Conservation (phyloP, 2,329 filamentous ascomycete genomes). For the Exophiala dermatitidis region DNA sequence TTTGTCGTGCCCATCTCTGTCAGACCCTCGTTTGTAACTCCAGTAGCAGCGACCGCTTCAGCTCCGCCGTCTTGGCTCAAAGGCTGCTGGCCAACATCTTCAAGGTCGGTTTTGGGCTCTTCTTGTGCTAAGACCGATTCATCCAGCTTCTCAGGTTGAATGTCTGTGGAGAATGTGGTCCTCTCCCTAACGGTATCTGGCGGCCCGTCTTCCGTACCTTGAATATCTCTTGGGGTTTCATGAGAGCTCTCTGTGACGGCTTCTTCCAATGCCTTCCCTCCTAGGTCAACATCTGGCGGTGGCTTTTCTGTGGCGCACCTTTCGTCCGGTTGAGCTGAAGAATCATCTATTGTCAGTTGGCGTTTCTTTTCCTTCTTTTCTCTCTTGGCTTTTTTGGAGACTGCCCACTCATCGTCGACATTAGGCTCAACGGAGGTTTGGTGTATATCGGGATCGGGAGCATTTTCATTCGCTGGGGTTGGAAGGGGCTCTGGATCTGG, state of each 20-base stretch:
- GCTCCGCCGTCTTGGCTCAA: too few relatives aligned
- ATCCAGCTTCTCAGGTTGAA: too few relatives aligned
- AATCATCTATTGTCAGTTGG: constrained; percentile 6
- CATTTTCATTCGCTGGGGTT: neutral
- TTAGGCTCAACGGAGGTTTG: neutral
- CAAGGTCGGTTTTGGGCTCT: too few relatives aligned
- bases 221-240: too few relatives aligned
- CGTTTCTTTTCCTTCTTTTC: constrained; percentile 33
- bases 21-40: too few relatives aligned
- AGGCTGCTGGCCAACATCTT: too few relatives aligned
- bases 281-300: neutral
- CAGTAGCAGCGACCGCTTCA: too few relatives aligned
- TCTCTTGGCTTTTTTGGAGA: constrained; percentile 29
- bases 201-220: neutral
- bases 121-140: too few relatives aligned
- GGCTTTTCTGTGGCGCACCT: neutral
- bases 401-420: constrained; percentile 3
- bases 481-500: neutral
- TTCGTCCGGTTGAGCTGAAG: neutral
- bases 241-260: neutral
- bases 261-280: neutral
- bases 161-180: neutral
- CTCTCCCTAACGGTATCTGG: neutral
- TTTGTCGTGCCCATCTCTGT: constrained; percentile 1
- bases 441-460: neutral